phyloP scores from a whole-genome alignment of 441 rosid genomes.

The Adansonia madagascariensis region DNA sequence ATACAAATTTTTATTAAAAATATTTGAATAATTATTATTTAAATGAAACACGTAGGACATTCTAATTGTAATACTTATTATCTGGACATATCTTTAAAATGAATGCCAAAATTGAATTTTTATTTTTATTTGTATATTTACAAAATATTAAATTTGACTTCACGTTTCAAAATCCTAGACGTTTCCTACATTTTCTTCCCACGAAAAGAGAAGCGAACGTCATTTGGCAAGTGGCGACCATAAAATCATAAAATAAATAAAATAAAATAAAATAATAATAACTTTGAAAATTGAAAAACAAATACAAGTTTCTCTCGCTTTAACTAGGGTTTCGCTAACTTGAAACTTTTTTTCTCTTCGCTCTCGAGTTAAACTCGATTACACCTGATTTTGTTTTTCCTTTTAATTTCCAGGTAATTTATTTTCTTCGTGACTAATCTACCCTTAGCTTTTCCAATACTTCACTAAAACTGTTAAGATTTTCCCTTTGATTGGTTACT shows the following conservation, averaged over 20 bases:
- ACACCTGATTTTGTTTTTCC: background rate
- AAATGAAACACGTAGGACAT: no score
- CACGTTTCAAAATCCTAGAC: no score
- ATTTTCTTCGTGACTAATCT: conserved; percentile 8
- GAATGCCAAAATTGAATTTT: no score
- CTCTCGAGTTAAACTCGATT: background rate
- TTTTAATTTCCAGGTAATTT: conserved; percentile 12
- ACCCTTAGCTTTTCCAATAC: background rate
- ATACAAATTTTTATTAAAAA: no score
- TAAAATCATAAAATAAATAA: background rate
- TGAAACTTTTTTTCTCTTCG: background rate
- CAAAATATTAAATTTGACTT: no score
- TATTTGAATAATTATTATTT: no score
- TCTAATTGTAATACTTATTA: no score
- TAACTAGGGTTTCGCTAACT: conserved; percentile 25
- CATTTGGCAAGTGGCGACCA: no score
- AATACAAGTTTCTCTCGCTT: background rate
- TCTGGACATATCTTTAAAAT: no score
- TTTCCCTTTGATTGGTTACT: background rate
- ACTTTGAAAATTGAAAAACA: background rate
- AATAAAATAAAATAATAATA: background rate
- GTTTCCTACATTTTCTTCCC: no score
- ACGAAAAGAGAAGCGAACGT: no score
- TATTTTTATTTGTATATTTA: no score
- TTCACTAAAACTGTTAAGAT: conserved; percentile 11